Conservation (phyloP, 352 stramenopile genomes). For the Phytophthora kernoviae region DNA sequence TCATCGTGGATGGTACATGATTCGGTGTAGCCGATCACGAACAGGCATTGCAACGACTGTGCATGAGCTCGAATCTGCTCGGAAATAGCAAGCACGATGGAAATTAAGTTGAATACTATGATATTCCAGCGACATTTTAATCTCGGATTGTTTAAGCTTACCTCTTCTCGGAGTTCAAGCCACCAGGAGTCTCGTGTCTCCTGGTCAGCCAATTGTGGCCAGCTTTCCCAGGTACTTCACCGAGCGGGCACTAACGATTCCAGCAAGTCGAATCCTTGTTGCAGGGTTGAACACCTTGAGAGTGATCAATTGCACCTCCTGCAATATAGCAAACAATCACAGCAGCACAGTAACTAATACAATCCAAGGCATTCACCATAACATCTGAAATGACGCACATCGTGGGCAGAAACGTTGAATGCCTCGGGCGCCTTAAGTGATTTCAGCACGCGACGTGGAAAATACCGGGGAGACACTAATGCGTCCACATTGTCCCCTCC, state of each 20-base stretch:
- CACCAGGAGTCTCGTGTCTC: constrained; percentile 98
- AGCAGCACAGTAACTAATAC: constrained; percentile 5
- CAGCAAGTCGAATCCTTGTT: constrained; percentile 75
- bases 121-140: background rate
- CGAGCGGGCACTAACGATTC: constrained; percentile 85
- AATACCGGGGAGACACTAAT: constrained; percentile 55
- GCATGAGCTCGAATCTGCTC: constrained; percentile 94
- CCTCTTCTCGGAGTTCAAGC: constrained; percentile 96
- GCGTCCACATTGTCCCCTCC: constrained; percentile 39
- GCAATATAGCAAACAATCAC: constrained; percentile 1
- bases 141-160: constrained; percentile 13
- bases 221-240: constrained; percentile 93
- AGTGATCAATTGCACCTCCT: constrained; percentile 96
- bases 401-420: constrained; percentile 79
- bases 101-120: background rate
- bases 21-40: constrained; percentile 97
- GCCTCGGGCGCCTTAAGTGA: constrained; percentile 56
- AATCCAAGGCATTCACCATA: background rate
- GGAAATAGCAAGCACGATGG: background rate
- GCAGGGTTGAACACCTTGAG: constrained; percentile 92
- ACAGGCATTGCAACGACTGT: constrained; percentile 94
- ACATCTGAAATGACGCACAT: constrained; percentile 43
- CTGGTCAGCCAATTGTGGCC: constrained; percentile 95
- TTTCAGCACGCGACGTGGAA: constrained; percentile 57
- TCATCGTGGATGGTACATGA: constrained; percentile 97